Conservation (phyloP, 1,139 yeast genomes). For the Debaryomyces sp. region DNA sequence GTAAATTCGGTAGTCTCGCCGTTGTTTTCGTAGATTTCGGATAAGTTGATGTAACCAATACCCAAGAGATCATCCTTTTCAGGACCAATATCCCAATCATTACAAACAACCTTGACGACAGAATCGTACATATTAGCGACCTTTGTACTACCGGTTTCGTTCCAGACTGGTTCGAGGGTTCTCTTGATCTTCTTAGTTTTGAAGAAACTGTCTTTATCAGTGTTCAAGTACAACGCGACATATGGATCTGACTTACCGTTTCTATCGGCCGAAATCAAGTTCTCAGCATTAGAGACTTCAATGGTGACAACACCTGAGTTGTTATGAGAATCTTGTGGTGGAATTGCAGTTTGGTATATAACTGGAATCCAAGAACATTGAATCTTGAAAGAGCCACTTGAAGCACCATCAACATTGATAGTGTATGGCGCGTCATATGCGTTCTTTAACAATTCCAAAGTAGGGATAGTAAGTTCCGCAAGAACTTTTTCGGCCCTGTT, state of each 20-base stretch:
- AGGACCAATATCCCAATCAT: conserved; percentile 93
- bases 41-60: conserved; percentile 57
- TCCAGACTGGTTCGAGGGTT: conserved; percentile 87
- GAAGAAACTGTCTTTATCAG: conserved; percentile 56
- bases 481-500: conserved; percentile 60
- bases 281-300: conserved; percentile 64
- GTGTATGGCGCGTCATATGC: conserved; percentile 62
- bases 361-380: conserved; percentile 81
- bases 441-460: conserved; percentile 65
- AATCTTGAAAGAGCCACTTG: conserved; percentile 52
- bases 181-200: conserved; percentile 83
- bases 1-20: conserved; percentile 48
- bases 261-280: conserved; percentile 79
- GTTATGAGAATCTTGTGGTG: conserved; percentile 72
- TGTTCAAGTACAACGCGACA: conserved; percentile 65
- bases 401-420: conserved; percentile 50
- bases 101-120: conserved; percentile 56
- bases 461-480: conserved; percentile 68
- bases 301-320: conserved; percentile 77
- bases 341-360: conserved; percentile 58
- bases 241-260: conserved; percentile 95
- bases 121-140: conserved; percentile 66
- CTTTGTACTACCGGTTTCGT: conserved; percentile 58
- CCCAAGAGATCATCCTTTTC: conserved; percentile 84
- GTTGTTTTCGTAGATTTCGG: conserved; percentile 60